These are phyloP conservation scores for Vaucheria bursata DNA, from an alignment of 352 stramenopile species.

Conservation along the genomic window DNA sequence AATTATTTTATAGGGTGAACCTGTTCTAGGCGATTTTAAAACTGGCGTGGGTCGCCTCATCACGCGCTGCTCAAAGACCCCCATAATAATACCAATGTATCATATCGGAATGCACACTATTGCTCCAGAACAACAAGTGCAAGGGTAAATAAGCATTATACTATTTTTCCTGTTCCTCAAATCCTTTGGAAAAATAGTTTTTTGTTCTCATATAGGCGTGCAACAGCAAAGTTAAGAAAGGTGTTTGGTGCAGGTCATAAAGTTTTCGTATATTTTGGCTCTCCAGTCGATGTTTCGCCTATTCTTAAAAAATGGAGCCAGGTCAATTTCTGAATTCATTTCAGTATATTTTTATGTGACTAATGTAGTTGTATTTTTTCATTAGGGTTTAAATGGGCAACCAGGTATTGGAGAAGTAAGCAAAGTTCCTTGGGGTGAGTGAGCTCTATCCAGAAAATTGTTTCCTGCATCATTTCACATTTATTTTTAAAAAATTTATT, in stretches of 20 bases:
- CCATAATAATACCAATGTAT: conserved; percentile 38
- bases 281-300: conserved; percentile 26
- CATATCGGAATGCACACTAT: conserved; percentile 42
- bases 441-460: no score
- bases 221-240: not conserved
- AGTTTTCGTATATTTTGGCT: conserved; percentile 36
- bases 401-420: conserved; percentile 24
- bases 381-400: conserved; percentile 1
- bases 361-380: not conserved
- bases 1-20: conserved; percentile 24
- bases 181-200: no score
- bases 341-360: not conserved
- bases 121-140: conserved; percentile 21
- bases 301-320: conserved; percentile 41
- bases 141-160: not conserved
- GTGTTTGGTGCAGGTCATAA: conserved; percentile 14
- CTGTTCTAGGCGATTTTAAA: conserved; percentile 37
- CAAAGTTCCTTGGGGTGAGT: conserved; percentile 19
- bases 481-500: no score
- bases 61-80: conserved; percentile 15
- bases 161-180: no score
- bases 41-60: conserved; percentile 30
- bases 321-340: conserved; percentile 1
- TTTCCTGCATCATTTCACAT: no score
- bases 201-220: not conserved